These are phyloP conservation scores for Didymella sp. DNA, from an alignment of 2,329 filamentous ascomycete genomes.

Conservation along the genomic window DNA sequence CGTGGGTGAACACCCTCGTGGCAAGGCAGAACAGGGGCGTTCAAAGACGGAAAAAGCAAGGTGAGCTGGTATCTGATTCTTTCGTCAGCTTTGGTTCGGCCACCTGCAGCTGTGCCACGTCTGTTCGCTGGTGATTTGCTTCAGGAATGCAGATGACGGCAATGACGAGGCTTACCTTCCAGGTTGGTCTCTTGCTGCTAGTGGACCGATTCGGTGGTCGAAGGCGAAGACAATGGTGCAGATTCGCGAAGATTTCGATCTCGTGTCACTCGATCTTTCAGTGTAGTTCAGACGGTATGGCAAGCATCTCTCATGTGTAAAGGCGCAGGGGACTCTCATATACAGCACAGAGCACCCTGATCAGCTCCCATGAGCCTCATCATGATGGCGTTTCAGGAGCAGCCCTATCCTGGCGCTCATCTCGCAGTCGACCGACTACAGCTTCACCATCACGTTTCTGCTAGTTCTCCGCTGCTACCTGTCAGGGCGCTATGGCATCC, in stretches of 20 bases:
- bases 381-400: conserved; percentile 36
- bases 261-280: conserved; percentile 33
- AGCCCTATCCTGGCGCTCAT: conserved; percentile 44
- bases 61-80: conserved; percentile 27
- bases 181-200: conserved; percentile 2
- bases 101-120: conserved; percentile 18
- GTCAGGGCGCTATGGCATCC: conserved; percentile 40
- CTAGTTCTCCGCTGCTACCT: conserved; percentile 37
- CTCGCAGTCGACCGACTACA: conserved; percentile 33
- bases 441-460: conserved; percentile 39
- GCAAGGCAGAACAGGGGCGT: conserved; percentile 6
- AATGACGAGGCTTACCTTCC: conserved; percentile 12
- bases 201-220: background rate
- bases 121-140: conserved; percentile 15
- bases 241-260: conserved; percentile 11
- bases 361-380: conserved; percentile 36
- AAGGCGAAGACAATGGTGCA: conserved; percentile 1
- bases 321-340: conserved; percentile 43
- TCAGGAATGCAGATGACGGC: conserved; percentile 16
- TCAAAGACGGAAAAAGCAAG: conserved; percentile 23
- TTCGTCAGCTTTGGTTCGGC: conserved; percentile 18
- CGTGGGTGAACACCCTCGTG: conserved; percentile 14
- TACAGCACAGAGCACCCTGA: conserved; percentile 33
- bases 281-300: conserved; percentile 28
- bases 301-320: conserved; percentile 26